Evolutionary conservation across 768 basidiomycete species (phyloP).

Genomic region (Auriculariales sp.): DNA sequence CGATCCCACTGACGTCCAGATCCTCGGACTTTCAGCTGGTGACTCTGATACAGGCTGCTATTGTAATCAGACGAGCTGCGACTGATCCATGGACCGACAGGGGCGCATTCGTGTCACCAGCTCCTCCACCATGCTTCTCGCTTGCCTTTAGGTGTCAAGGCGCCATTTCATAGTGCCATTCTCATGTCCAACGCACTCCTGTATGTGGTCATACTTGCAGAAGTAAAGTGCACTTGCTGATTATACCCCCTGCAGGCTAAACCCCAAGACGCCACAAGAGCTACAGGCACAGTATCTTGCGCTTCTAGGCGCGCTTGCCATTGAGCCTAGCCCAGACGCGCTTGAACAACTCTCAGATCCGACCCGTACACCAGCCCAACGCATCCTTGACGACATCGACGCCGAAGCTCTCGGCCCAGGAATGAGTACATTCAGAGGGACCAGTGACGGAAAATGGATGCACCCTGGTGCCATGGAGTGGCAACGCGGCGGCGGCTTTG

Average conservation of each 20-base stretch:
- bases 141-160: conserved; percentile 35
- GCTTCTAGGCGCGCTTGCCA: conserved; percentile 37
- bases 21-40: conserved; percentile 66
- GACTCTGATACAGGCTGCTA: conserved; percentile 1
- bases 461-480: conserved; percentile 48
- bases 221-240: background rate
- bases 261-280: conserved; percentile 45
- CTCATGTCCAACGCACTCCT: conserved; percentile 66
- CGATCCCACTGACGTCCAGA: conserved; percentile 40
- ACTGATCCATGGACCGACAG: conserved; percentile 17
- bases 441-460: conserved; percentile 46
- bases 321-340: conserved; percentile 39
- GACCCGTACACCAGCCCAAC: conserved; percentile 27
- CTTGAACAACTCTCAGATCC: conserved; percentile 39
- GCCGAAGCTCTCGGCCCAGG: conserved; percentile 34
- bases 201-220: conserved; percentile 20
- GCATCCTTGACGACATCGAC: conserved; percentile 45
- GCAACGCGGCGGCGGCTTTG: conserved; percentile 50
- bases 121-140: conserved; percentile 54
- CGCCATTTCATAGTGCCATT: conserved; percentile 53
- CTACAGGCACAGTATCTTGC: conserved; percentile 48
- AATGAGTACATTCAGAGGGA: conserved; percentile 55
- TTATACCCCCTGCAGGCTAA: conserved; percentile 20
- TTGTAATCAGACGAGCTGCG: background rate
- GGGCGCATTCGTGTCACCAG: conserved; percentile 64